Evolutionary conservation across 2,329 filamentous ascomycete species (phyloP).

Genomic region (Tolypocladium album): DNA sequence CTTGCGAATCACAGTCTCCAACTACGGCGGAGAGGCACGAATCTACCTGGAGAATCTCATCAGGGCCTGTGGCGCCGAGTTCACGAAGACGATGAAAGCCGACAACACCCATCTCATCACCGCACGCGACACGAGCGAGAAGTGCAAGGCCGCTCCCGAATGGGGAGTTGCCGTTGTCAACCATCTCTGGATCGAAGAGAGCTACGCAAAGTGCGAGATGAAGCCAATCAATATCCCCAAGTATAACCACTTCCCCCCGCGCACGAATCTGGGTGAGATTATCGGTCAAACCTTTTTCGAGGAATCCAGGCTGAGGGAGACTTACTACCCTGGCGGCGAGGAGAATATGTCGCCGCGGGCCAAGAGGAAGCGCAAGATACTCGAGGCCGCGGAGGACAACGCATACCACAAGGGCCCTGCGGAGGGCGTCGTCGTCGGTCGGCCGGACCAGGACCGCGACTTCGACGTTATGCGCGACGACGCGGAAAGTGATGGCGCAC

Average conservation of each 20-base stretch:
- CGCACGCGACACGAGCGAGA: conserved; percentile 80
- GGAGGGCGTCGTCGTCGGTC: conserved; percentile 34
- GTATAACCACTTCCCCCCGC: conserved; percentile 77
- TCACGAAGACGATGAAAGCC: conserved; percentile 88
- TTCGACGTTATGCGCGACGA: conserved; percentile 34
- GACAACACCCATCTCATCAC: conserved; percentile 96
- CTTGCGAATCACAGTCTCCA: conserved; percentile 79
- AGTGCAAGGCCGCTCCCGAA: conserved; percentile 82
- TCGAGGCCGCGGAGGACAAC: conserved; percentile 40
- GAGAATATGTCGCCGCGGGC: conserved; percentile 30
- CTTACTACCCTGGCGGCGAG: conserved; percentile 58
- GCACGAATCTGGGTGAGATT: conserved; percentile 87
- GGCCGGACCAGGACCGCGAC: conserved; percentile 25
- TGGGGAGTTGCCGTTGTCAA: conserved; percentile 89
- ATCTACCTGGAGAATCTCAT: conserved; percentile 91
- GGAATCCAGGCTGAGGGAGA: conserved; percentile 43
- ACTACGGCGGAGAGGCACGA: conserved; percentile 90
- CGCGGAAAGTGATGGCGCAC: conserved; percentile 20
- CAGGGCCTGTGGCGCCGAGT: conserved; percentile 71
- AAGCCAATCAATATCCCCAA: conserved; percentile 61
- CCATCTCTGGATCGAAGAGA: conserved; percentile 95
- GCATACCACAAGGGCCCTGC: conserved; percentile 34
- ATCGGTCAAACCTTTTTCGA: conserved; percentile 84
- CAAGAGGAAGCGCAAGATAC: conserved; percentile 38
- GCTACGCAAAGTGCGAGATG: conserved; percentile 78